Evolutionary conservation across 306 rosid genomes (phyloP), one percentile per base, ranked within the genome.

Genomic region (Crotalaria pallida): DNA sequence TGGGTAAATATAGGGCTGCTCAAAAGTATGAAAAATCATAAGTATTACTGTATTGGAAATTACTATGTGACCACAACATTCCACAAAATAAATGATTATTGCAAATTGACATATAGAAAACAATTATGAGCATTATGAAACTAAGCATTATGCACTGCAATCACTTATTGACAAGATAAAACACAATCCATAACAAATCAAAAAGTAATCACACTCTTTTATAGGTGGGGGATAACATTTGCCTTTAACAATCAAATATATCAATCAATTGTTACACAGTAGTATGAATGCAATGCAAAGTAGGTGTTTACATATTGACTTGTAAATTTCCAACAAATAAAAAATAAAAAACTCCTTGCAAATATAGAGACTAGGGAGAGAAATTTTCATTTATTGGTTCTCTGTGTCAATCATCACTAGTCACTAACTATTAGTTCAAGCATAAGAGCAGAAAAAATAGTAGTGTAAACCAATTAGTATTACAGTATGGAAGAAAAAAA

Each of bases 1-100:
- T 92, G 94, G 38, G 97, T 91, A 79, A 91, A 88, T 26, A 88
- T 49, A 10, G 97, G 97, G 55, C 97, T 91, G 90, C 66, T n/a
- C 77, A 62, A 13, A 48, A 21, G 44, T 38, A 38, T 31, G 8
- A 33, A 13, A 13, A 73, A 66, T 47, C 38, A 67, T 5, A 19
- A 38, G 11, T 19, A 48, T 24, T 33, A 48, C 4, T 10, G 41
- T 33, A 48, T 6, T 10, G 41, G 16, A n/a, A 45, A 9, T 34
- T 11, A 33, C 47, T 47, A 18, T 9, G 15, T 34, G 31, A 34
- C 9, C 15, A 9, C 44, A 5, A 10, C 7, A 0, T 29, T 33
- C 10, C 1, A 58, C 44, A 11, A 7, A 58, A 15, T 5, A 19
- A 65, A 74, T 3, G 3, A 36, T 8, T 12, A 36, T 36, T 36